These are phyloP conservation scores for Alternaria sp. DNA, from an alignment of 2,329 filamentous ascomycete genomes.

Conservation along the genomic window DNA sequence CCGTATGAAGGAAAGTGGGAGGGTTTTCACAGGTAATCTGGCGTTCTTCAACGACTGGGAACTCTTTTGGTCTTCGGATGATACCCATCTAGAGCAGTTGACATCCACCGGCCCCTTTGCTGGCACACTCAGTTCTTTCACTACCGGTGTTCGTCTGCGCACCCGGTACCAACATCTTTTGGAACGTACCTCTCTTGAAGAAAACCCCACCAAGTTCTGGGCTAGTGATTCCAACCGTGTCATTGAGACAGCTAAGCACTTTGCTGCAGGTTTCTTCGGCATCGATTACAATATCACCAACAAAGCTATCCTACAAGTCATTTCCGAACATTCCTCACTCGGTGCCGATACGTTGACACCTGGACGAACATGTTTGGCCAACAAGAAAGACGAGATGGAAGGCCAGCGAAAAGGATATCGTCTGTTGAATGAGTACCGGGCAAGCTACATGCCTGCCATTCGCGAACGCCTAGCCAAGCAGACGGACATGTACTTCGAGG, in stretches of 20 bases:
- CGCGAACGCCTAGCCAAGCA: constrained; percentile 54
- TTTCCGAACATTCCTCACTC: constrained; percentile 61
- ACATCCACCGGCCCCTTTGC: constrained; percentile 65
- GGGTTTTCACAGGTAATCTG: constrained; percentile 59
- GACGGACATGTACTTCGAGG: constrained; percentile 55
- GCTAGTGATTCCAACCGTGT: constrained; percentile 63
- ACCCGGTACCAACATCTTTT: constrained; percentile 63
- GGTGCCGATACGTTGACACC: constrained; percentile 66
- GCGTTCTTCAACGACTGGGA: constrained; percentile 63
- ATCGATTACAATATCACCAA: constrained; percentile 54
- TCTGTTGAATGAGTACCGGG: constrained; percentile 58
- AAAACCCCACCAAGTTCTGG: constrained; percentile 55
- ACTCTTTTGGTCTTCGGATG: constrained; percentile 59
- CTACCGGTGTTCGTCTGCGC: constrained; percentile 62
- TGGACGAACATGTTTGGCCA: constrained; percentile 56
- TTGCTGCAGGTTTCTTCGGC: constrained; percentile 64
- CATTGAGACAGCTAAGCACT: constrained; percentile 64
- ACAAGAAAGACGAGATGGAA: constrained; percentile 47
- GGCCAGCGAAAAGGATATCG: constrained; percentile 62
- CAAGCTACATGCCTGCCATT: constrained; percentile 59
- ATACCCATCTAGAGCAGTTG: constrained; percentile 61
- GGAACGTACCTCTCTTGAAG: constrained; percentile 20
- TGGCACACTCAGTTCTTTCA: constrained; percentile 61
- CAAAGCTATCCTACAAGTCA: constrained; percentile 55
- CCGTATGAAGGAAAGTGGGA: constrained; percentile 54